phyloP scores from a whole-genome alignment of 768 basidiomycete genomes.

The Dioszegia hungarica region DNA sequence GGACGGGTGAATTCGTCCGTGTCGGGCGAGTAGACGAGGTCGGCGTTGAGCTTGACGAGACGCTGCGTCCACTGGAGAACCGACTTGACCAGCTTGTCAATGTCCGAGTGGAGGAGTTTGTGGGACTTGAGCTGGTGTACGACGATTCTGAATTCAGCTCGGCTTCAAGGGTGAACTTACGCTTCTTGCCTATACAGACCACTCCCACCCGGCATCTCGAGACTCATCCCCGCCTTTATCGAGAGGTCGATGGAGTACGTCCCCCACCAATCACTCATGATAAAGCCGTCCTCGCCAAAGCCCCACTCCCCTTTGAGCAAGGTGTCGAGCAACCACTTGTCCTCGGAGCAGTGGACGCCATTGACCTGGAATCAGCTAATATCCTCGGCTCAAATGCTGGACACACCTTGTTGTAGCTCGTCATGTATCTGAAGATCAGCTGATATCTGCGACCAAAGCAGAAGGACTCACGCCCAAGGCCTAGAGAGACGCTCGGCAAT shows the following conservation, averaged over 20 bases:
- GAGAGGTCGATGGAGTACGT: slow-evolving; percentile 52
- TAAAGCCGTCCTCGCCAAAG: slow-evolving; percentile 56
- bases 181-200: slow-evolving; percentile 3
- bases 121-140: slow-evolving; percentile 41
- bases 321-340: slow-evolving; percentile 53
- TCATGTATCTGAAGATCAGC: no score
- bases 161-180: neutral
- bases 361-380: slow-evolving; percentile 51
- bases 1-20: slow-evolving; percentile 3
- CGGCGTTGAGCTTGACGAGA: slow-evolving; percentile 61
- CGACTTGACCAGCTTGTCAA: slow-evolving; percentile 54
- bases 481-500: slow-evolving; percentile 53
- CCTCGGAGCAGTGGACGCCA: slow-evolving; percentile 60
- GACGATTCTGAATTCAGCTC: slow-evolving; percentile 1
- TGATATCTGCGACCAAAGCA: no score
- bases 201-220: slow-evolving; percentile 35
- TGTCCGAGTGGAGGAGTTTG: slow-evolving; percentile 49
- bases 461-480: slow-evolving; percentile 28
- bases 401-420: slow-evolving; percentile 53
- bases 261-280: slow-evolving; percentile 52
- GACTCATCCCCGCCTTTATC: slow-evolving; percentile 62
- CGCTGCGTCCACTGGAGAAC: slow-evolving; percentile 64
- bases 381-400: neutral
- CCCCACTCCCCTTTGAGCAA: slow-evolving; percentile 66
- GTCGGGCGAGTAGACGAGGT: slow-evolving; percentile 55